Percentiles rank a stretch among this genome's conserved stretches.
These are phyloP conservation scores for Mycena metata DNA, from an alignment of 768 basidiomycete genomes.

Conservation along the genomic window DNA sequence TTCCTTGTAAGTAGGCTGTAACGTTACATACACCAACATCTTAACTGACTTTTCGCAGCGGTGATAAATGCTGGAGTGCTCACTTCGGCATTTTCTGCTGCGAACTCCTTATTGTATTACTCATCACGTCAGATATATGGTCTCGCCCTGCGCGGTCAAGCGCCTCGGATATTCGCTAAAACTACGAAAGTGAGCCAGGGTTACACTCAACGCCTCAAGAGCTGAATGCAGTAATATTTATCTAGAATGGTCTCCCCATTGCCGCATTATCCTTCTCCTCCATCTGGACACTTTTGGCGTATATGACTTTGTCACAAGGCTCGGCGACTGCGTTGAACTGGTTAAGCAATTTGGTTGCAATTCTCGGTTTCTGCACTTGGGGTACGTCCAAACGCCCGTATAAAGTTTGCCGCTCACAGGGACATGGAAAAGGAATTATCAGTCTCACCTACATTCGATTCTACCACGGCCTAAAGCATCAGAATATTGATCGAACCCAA, in stretches of 20 bases:
- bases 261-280: constrained; percentile 25
- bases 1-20: constrained; percentile 34
- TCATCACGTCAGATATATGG: constrained; percentile 57
- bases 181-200: constrained; percentile 18
- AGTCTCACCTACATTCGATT: constrained; percentile 34
- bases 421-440: constrained; percentile 18
- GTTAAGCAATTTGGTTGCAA: constrained; percentile 64
- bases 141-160: constrained; percentile 56
- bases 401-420: background rate
- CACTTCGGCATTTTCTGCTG: constrained; percentile 72
- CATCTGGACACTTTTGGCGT: constrained; percentile 49
- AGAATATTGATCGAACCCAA: constrained; percentile 64
- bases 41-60: constrained; percentile 38
- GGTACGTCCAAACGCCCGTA: constrained; percentile 25
- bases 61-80: constrained; percentile 72
- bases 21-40: background rate
- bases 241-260: constrained; percentile 27
- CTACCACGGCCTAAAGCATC: constrained; percentile 51
- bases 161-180: constrained; percentile 46
- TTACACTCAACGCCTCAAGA: background rate
- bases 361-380: constrained; percentile 66
- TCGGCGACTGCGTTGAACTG: constrained; percentile 60
- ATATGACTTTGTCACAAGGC: constrained; percentile 59
- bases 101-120: constrained; percentile 66
- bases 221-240: too few relatives aligned